A percentile compares a stretch with the other conserved stretches of the same genome.
These are phyloP conservation scores for Golubevia pallescens DNA, from an alignment of 1,284 basidiomycete species.

Conservation along the genomic window DNA sequence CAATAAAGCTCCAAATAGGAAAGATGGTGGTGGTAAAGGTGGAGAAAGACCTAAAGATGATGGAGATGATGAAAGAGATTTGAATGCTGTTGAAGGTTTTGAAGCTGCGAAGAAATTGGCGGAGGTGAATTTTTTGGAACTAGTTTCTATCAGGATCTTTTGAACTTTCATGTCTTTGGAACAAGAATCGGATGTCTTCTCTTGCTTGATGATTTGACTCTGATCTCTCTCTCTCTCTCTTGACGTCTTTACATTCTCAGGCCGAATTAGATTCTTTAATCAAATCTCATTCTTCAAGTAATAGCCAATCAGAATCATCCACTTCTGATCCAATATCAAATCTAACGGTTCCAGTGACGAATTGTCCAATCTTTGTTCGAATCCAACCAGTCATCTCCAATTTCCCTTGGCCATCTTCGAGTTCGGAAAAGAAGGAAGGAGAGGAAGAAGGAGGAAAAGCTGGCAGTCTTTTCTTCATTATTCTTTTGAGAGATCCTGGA, in stretches of 20 bases:
- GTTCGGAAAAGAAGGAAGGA: background rate
- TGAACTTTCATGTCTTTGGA: background rate
- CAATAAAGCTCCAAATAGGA: conserved; percentile 37
- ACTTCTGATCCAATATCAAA: too few relatives aligned
- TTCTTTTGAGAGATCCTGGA: conserved; percentile 49
- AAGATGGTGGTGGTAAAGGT: conserved; percentile 20
- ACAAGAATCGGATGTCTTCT: background rate
- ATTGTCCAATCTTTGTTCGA: conserved; percentile 89
- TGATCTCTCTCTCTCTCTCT: background rate
- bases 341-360: conserved; percentile 74
- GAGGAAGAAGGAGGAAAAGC: conserved; percentile 1
- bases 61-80: conserved; percentile 68
- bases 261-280: conserved; percentile 79
- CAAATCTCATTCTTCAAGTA: conserved; percentile 5
- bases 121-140: conserved; percentile 68
- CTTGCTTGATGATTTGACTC: background rate
- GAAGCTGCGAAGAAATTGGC: conserved; percentile 81
- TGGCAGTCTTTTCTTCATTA: conserved; percentile 40
- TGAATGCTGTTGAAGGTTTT: conserved; percentile 83
- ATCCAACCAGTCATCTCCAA: conserved; percentile 76
- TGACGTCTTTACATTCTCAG: background rate
- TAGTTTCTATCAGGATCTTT: background rate
- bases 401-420: conserved; percentile 19
- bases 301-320: background rate
- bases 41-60: background rate